These are phyloP conservation scores for Antitrichia curtipendula DNA, from an alignment of 225 moss, liverwort and hornwort species.

Conservation along the genomic window DNA sequence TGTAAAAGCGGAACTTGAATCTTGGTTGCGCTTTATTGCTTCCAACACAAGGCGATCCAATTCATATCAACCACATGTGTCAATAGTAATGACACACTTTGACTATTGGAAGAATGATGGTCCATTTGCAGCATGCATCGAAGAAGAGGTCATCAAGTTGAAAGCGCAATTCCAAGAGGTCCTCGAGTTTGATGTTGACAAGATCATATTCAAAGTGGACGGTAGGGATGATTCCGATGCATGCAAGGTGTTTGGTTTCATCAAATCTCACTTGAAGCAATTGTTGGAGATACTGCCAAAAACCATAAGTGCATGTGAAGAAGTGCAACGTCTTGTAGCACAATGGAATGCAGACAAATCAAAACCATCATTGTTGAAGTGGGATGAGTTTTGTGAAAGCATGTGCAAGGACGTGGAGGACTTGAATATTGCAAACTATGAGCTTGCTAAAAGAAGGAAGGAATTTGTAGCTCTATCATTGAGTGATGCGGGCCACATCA, in stretches of 20 bases:
- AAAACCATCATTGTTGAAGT: neutral
- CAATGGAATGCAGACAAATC: neutral
- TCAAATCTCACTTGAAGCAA: neutral
- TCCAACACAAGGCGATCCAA: neutral
- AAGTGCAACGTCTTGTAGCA: neutral
- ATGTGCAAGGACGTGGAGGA: neutral
- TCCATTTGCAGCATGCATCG: accelerated
- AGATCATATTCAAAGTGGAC: neutral
- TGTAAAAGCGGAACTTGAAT: accelerated
- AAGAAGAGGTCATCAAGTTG: neutral
- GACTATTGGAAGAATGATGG: neutral
- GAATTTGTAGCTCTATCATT: neutral
- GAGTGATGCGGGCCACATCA: neutral
- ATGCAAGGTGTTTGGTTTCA: neutral
- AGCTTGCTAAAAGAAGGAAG: neutral
- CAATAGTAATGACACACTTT: neutral
- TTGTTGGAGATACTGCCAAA: neutral
- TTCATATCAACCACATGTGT: neutral
- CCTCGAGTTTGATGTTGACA: neutral
- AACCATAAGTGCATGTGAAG: neutral
- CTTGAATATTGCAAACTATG: neutral
- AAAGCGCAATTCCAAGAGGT: neutral
- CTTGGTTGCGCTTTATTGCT: neutral
- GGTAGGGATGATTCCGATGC: neutral
- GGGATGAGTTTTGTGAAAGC: neutral